Conservation (phyloP, 768 basidiomycete genomes). For the Russula compacta region DNA sequence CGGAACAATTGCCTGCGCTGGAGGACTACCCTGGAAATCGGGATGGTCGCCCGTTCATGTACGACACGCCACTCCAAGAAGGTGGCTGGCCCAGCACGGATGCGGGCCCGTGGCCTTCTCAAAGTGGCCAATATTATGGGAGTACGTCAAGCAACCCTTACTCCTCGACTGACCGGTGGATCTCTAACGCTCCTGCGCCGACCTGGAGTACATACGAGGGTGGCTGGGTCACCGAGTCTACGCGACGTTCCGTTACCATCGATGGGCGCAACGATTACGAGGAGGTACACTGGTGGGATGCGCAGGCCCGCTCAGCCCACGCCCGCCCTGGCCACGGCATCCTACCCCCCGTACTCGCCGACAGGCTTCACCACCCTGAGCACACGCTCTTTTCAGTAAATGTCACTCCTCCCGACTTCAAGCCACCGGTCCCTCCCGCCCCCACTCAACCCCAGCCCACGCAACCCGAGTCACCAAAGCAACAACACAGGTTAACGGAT, state of each 20-base stretch:
- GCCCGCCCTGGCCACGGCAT: constrained; percentile 63
- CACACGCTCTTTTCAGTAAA: constrained; percentile 62
- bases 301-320: constrained; percentile 34
- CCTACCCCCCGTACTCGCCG: constrained; percentile 57
- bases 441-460: constrained; percentile 21
- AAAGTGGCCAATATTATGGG: not conserved
- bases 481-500: constrained; percentile 5
- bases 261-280: constrained; percentile 52
- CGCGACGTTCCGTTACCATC: constrained; percentile 35
- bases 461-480: constrained; percentile 2
- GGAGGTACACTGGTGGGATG: constrained; percentile 65
- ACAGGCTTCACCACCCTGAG: constrained; percentile 60
- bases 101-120: constrained; percentile 7
- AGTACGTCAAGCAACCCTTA: constrained; percentile 4
- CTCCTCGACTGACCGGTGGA: constrained; percentile 14
- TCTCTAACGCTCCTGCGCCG: constrained; percentile 2
- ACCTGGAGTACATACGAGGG: constrained; percentile 8
- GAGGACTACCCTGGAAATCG: constrained; percentile 3
- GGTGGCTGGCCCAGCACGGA: constrained; percentile 1
- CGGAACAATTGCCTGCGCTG: constrained; percentile 1
- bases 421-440: constrained; percentile 21
- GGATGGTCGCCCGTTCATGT: constrained; percentile 13
- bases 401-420: constrained; percentile 30
- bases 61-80: constrained; percentile 9
- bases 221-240: constrained; percentile 14